Percentiles rank a stretch among this genome's conserved stretches.
Evolutionary conservation across 352 stramenopile genomes (phyloP).

Genomic region (Globisporangium orthogonon): DNA sequence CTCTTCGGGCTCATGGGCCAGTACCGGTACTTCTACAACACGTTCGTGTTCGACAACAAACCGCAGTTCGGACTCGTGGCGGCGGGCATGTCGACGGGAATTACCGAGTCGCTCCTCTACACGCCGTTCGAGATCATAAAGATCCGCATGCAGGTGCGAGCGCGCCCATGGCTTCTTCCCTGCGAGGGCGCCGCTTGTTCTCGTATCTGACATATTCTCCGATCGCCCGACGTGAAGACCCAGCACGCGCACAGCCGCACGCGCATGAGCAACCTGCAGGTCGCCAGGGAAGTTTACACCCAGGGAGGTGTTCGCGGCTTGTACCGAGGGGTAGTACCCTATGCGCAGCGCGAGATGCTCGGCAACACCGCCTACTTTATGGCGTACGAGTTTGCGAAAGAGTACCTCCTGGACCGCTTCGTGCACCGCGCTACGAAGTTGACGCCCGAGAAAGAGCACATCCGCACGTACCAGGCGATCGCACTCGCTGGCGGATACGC

Average conservation of each 20-base stretch:
- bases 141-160: constrained; percentile 49
- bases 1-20: constrained; percentile 72
- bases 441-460: constrained; percentile 44
- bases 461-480: constrained; percentile 72
- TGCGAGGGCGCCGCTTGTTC: neutral
- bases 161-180: neutral
- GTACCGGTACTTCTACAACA: constrained; percentile 69
- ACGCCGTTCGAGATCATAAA: constrained; percentile 74
- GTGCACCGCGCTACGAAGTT: constrained; percentile 28
- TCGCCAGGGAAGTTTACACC: constrained; percentile 53
- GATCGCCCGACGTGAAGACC: constrained; percentile 20
- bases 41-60: constrained; percentile 45
- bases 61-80: constrained; percentile 44
- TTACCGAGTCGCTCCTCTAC: constrained; percentile 62
- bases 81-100: constrained; percentile 46
- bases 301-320: constrained; percentile 58
- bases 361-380: constrained; percentile 84
- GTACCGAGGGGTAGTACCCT: constrained; percentile 68
- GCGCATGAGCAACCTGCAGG: constrained; percentile 70
- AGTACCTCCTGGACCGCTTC: constrained; percentile 50
- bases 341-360: constrained; percentile 70
- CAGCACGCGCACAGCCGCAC: constrained; percentile 43
- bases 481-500: constrained; percentile 63
- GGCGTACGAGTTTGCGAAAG: constrained; percentile 69
- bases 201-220: neutral